Evolutionary conservation across 2,329 filamentous ascomycete genomes (phyloP), one percentile per base, ranked within the genome.

Genomic region (Trichoderma citrinoviride): DNA sequence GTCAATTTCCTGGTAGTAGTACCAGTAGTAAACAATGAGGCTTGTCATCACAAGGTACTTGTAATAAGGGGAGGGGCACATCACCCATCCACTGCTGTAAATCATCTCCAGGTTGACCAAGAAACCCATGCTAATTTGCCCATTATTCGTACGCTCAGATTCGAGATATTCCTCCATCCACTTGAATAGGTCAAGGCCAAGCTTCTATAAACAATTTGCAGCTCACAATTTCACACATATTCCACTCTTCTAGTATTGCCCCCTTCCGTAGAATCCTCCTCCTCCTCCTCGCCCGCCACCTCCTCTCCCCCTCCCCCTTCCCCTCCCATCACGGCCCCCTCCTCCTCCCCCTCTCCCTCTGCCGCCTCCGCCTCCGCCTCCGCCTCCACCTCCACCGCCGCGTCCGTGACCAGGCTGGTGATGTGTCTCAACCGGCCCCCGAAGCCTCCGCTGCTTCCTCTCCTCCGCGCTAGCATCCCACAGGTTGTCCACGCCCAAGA

Each of bases 391-490:
- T n/a, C 78, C 67, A 10, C 77, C 70, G 14, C 77, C 71, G 19
- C 77, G 71, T 5, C 71, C 66, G n/a, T n/a, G n/a, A n/a, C n/a
- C n/a, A n/a, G n/a, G n/a, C 46, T 67, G 63, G 64, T 74, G 71
- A 61, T 77, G 72, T 61, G 74, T 75, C 2, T 79, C 78, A 21
- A 82, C 78, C 14, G 89, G 88, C 0, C 87, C 89, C 23, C 75
- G 79, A n/a, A 74, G 78, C 74, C 83, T 84, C 65, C 89, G 82
- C 66, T 81, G 80, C 15, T 79, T 78, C 57, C 87, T 84, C 74
- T 96, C 91, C 71, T 92, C 87, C 2, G 89, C 84, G n/a, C 79
- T 87, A 2, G 90, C 85, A 70, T 90, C 83, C 81, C 87, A 96
- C 10, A 88, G 82, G 74, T 98, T 96, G 6, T 85, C 79, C 40